Percentiles rank a stretch among this genome's conserved stretches.
These are phyloP conservation scores for Mimosa pudica DNA, from an alignment of 306 rosid genomes.

Conservation along the genomic window DNA sequence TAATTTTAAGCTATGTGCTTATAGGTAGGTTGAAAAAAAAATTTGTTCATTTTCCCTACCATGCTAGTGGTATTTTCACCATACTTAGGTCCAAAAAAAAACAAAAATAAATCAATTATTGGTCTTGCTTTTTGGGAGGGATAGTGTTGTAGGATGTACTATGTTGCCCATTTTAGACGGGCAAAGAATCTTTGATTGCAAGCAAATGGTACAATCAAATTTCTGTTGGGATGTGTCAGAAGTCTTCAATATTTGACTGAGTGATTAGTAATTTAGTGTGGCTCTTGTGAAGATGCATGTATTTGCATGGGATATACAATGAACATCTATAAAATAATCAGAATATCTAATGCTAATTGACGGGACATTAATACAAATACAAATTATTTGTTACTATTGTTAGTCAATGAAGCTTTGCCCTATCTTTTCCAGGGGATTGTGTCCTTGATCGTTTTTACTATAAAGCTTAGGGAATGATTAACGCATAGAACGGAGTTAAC, in stretches of 20 bases:
- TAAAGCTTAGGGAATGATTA: not conserved
- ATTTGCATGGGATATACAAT: not conserved
- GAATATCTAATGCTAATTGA: not conserved
- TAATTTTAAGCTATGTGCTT: not conserved
- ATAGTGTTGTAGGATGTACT: not conserved
- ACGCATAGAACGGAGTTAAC: not conserved
- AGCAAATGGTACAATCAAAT: not conserved
- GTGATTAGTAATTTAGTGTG: not conserved
- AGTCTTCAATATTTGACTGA: not conserved
- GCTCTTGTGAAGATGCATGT: not conserved
- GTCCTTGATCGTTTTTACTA: not conserved
- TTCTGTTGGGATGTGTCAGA: not conserved
- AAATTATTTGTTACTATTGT: not conserved
- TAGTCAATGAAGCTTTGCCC: not conserved
- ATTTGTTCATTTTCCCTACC: not conserved
- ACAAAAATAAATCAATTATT: not conserved
- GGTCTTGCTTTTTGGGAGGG: not conserved
- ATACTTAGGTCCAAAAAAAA: not conserved
- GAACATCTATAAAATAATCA: not conserved
- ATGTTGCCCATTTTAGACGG: not conserved
- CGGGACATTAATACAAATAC: not conserved
- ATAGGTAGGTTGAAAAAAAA: not conserved
- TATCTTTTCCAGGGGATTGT: not conserved
- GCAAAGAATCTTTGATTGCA: not conserved
- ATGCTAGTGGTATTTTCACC: not conserved